phyloP scores from a whole-genome alignment of 2,329 filamentous ascomycete genomes.

The Paracamarosporium sp. region DNA sequence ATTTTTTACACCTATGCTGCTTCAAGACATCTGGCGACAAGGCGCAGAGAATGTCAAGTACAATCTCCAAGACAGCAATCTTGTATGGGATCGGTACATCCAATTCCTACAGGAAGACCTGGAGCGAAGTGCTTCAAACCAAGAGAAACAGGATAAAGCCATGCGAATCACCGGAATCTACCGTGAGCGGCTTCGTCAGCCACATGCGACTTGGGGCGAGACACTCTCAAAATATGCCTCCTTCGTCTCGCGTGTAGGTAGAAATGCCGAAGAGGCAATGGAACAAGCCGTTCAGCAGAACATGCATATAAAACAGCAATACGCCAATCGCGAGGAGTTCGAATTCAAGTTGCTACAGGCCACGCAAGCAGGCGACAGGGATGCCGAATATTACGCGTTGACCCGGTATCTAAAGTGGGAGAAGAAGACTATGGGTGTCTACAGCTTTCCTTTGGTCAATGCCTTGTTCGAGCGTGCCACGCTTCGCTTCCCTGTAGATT shows the following conservation, averaged over 20 bases:
- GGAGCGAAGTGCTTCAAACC: constrained; percentile 58
- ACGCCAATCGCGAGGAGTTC: constrained; percentile 69
- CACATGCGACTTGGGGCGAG: constrained; percentile 76
- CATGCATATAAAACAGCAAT: constrained; percentile 68
- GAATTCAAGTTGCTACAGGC: constrained; percentile 72
- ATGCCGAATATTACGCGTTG: constrained; percentile 62
- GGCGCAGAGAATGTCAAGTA: constrained; percentile 75
- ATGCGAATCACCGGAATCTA: constrained; percentile 68
- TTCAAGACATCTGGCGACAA: constrained; percentile 73
- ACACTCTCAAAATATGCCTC: constrained; percentile 78
- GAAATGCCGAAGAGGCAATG: constrained; percentile 78
- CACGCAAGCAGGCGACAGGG: constrained; percentile 61
- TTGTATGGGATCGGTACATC: constrained; percentile 81
- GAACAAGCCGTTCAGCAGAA: constrained; percentile 69
- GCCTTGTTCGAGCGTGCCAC: constrained; percentile 81
- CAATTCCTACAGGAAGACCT: constrained; percentile 75
- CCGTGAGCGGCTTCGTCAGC: constrained; percentile 72
- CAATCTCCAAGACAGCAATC: constrained; percentile 77
- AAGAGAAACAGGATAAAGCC: constrained; percentile 62
- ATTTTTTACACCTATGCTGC: constrained; percentile 71
- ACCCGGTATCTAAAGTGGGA: constrained; percentile 87
- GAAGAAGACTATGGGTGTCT: constrained; percentile 64
- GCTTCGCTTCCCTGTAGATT: constrained; percentile 74
- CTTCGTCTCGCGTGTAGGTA: constrained; percentile 74
- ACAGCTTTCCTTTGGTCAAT: constrained; percentile 61